These are phyloP conservation scores for Myriosclerotinia scirpicola DNA, from an alignment of 2,329 filamentous ascomycete species.

Conservation along the genomic window DNA sequence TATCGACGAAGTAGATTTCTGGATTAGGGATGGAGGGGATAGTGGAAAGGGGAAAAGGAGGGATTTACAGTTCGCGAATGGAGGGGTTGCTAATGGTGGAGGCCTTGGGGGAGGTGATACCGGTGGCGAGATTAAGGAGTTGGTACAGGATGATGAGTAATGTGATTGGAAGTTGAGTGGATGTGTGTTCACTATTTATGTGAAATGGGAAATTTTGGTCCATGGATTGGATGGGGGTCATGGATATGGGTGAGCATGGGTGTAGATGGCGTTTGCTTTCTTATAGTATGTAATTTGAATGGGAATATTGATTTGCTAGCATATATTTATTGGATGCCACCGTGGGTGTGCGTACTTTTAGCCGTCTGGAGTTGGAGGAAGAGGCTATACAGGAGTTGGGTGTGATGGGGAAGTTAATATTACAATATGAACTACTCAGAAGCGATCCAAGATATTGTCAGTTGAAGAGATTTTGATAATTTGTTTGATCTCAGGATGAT, in stretches of 20 bases:
- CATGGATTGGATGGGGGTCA: not conserved
- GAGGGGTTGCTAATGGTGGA: conserved; percentile 28
- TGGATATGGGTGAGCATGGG: not conserved
- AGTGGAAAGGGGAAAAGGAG: conserved; percentile 34
- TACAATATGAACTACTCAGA: not conserved
- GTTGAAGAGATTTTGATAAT: too few species aligned
- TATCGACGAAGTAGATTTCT: conserved; percentile 91
- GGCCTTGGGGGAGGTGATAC: conserved; percentile 31
- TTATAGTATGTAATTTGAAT: not conserved
- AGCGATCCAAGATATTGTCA: too few species aligned
- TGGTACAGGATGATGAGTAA: conserved; percentile 60
- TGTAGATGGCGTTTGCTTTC: not conserved
- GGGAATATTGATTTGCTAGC: not conserved
- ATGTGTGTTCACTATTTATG: too few species aligned
- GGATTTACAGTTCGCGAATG: conserved; percentile 28
- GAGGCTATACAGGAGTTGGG: not conserved
- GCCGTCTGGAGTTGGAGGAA: not conserved
- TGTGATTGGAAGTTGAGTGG: not conserved
- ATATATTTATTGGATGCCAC: not conserved
- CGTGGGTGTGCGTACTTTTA: not conserved
- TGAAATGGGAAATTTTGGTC: not conserved
- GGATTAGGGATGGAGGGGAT: conserved; percentile 57
- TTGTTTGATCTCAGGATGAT: too few species aligned
- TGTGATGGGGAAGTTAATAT: not conserved
- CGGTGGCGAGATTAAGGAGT: conserved; percentile 61